These are phyloP conservation scores for Conticribra guillardii DNA, from an alignment of 108 stramenopile species.

Conservation along the genomic window DNA sequence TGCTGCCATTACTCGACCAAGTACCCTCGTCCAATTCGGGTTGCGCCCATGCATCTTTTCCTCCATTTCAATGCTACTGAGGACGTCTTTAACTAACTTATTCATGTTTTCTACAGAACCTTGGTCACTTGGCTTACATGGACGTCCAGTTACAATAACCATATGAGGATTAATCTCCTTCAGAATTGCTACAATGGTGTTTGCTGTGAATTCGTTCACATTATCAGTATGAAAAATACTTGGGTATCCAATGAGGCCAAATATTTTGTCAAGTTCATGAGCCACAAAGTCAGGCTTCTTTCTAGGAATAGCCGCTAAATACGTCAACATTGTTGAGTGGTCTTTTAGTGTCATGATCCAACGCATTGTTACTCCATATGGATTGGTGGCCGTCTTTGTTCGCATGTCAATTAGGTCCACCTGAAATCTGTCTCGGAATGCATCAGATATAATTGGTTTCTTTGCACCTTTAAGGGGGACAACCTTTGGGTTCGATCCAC, in stretches of 20 bases:
- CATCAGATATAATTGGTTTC: slow-evolving; percentile 5
- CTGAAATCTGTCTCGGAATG: slow-evolving; percentile 8
- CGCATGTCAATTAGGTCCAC: slow-evolving; percentile 20
- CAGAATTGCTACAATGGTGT: background rate
- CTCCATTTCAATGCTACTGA: background rate
- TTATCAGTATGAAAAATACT: slow-evolving; percentile 21
- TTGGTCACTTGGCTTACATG: slow-evolving; percentile 24
- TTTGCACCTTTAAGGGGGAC: too few relatives aligned
- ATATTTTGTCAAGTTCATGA: too few relatives aligned
- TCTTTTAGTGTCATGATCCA: slow-evolving; percentile 6
- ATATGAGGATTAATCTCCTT: slow-evolving; percentile 9
- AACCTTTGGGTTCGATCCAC: too few relatives aligned
- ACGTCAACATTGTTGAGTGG: background rate
- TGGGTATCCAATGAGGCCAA: too few relatives aligned
- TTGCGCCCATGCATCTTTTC: background rate
- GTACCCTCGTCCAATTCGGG: slow-evolving; percentile 10
- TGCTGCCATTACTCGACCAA: slow-evolving; percentile 9
- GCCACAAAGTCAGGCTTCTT: too few relatives aligned
- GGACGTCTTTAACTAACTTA: slow-evolving; percentile 19
- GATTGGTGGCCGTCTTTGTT: background rate
- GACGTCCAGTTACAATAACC: slow-evolving; percentile 12
- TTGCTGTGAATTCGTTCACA: slow-evolving; percentile 19
- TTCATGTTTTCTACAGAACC: slow-evolving; percentile 14
- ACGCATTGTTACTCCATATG: background rate
- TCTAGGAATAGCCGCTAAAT: background rate